phyloP scores from a whole-genome alignment of 305 asterid genomes.

The Caryopteris hybrid region DNA sequence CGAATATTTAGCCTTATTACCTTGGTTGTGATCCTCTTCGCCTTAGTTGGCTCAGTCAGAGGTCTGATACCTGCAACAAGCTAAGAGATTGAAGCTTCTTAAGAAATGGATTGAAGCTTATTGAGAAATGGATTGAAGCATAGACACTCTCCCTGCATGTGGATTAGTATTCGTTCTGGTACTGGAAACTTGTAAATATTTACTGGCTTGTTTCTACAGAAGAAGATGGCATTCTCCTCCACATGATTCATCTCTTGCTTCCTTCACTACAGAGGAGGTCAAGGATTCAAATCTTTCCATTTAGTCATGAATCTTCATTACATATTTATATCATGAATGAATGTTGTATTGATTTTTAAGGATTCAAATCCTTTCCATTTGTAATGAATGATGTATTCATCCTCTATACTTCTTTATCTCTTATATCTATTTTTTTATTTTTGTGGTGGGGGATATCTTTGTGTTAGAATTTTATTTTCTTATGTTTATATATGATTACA shows the following conservation, averaged over 20 bases:
- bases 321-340: background rate
- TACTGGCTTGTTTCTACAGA: background rate
- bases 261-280: background rate
- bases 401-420: too few species aligned
- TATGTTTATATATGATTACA: too few species aligned
- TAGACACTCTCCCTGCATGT: background rate
- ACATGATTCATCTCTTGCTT: background rate
- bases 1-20: constrained; percentile 37
- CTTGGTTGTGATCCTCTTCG: constrained; percentile 42
- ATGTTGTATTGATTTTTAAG: background rate
- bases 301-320: background rate
- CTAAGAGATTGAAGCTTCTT: background rate
- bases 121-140: background rate
- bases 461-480: too few species aligned
- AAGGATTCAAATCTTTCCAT: background rate
- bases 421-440: too few species aligned
- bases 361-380: background rate
- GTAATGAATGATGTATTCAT: too few species aligned
- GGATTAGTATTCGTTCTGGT: background rate
- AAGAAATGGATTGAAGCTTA: background rate
- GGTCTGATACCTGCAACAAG: constrained; percentile 51
- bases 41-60: constrained; percentile 69
- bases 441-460: too few species aligned
- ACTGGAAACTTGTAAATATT: background rate
- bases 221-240: too few species aligned